Evolutionary conservation across 768 basidiomycete genomes (phyloP).

Genomic region (Tricholoma terreum): DNA sequence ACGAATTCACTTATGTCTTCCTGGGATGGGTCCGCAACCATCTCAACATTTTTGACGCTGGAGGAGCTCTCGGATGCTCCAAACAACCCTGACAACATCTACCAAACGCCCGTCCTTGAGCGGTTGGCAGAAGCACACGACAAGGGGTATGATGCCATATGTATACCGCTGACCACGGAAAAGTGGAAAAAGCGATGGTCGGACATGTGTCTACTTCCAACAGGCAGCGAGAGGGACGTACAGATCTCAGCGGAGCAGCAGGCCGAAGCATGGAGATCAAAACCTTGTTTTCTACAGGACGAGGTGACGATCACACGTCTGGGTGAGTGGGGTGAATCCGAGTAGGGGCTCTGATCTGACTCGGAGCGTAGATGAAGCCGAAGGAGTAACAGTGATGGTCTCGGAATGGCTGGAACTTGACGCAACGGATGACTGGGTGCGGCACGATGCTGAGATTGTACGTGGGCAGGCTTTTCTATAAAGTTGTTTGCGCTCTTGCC

Average conservation of each 20-base stretch:
- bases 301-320: conserved; percentile 89
- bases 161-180: conserved; percentile 84
- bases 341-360: not conserved
- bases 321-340: conserved; percentile 47
- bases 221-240: conserved; percentile 37
- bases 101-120: conserved; percentile 49
- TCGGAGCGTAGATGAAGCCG: conserved; percentile 59
- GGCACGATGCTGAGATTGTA: conserved; percentile 95
- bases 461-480: conserved; percentile 26
- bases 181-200: conserved; percentile 88
- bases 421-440: conserved; percentile 87
- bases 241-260: conserved; percentile 48
- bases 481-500: not conserved
- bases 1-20: conserved; percentile 23
- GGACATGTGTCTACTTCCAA: conserved; percentile 76
- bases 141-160: conserved; percentile 74
- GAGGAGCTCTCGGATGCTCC: conserved; percentile 8
- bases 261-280: conserved; percentile 86
- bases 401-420: conserved; percentile 98
- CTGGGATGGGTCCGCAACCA: conserved; percentile 33
- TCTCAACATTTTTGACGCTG: conserved; percentile 14
- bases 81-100: conserved; percentile 1
- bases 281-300: conserved; percentile 72
- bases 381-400: conserved; percentile 68
- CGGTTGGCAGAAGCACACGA: conserved; percentile 49